These are phyloP conservation scores for Colletotrichum liaoningense DNA, from an alignment of 2,329 filamentous ascomycete genomes.

Conservation along the genomic window DNA sequence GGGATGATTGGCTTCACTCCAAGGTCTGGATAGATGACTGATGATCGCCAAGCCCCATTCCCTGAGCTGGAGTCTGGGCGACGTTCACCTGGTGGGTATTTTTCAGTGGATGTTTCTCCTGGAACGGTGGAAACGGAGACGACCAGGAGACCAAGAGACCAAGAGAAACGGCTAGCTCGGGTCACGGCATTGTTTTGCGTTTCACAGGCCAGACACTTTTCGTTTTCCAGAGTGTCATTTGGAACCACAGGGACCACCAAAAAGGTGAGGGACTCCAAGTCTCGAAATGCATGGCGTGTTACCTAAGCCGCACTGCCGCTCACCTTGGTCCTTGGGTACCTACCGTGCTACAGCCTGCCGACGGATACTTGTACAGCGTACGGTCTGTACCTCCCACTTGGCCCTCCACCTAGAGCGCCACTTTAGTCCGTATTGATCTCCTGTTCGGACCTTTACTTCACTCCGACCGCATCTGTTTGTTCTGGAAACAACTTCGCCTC, in stretches of 20 bases:
- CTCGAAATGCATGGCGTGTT: slow-evolving; percentile 3
- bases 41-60: slow-evolving; percentile 31
- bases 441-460: slow-evolving; percentile 16
- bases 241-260: not conserved
- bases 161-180: slow-evolving; percentile 26
- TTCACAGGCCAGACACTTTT: slow-evolving; percentile 30
- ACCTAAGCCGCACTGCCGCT: slow-evolving; percentile 33
- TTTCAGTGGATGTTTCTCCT: slow-evolving; percentile 13
- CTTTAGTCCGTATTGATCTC: slow-evolving; percentile 30
- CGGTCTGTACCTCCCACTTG: not conserved
- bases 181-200: slow-evolving; percentile 26
- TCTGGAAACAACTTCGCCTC: slow-evolving; percentile 32
- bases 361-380: too few relatives aligned
- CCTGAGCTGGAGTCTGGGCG: slow-evolving; percentile 26
- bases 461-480: slow-evolving; percentile 23
- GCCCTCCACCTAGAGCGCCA: slow-evolving; percentile 28
- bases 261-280: not conserved
- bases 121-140: not conserved
- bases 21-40: not conserved
- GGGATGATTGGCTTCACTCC: slow-evolving; percentile 19
- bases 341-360: not conserved
- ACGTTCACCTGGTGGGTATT: slow-evolving; percentile 16
- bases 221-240: slow-evolving; percentile 15
- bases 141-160: not conserved
- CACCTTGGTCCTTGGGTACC: not conserved